Evolutionary conservation across 1,139 yeast genomes (phyloP), one percentile per base, ranked within the genome.

Genomic region (Saccharomyces pastorianus): DNA sequence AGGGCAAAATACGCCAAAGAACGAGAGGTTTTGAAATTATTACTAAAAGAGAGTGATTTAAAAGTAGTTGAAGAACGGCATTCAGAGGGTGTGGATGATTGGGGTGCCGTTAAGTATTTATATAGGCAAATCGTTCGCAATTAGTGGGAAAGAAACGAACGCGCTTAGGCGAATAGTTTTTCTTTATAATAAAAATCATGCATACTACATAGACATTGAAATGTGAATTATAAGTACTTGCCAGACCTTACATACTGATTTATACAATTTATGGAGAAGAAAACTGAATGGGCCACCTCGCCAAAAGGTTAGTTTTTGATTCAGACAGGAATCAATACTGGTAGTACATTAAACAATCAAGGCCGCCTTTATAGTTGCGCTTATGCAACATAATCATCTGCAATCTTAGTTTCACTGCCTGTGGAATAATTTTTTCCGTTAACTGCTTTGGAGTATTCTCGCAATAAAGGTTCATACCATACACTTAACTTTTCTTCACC

Each of bases 21-120:
- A 56, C 72, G 98, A 58, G 75, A 72, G 1, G 51, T 63, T 17
- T 69, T 93, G 27, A 88, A 93, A 87, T 56, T 58, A 0, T 67
- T 85, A 28, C 64, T 90, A 52, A 63, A 64, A 0, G 65, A 69
- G 0, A 61, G 72, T 6, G 74, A 74, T 0, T 55, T 77, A 0
- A 44, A 31, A 1, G 66, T 65, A 4, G 54, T 64, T 0, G 58
- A 61, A 4, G 70, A 70, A 47, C 74, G 71, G 1, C 70, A 69
- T 29, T 87, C 85, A 58, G 72, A 75, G 11, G 97, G 97, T 0
- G 73, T 73, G 54, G 98, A 93, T 64, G 98, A 93, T 66, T 93
- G 90, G 74, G 98, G 98, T 0, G 78, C 76, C 44, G 83, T 83
- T 60, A 67, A 75, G 47, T 90, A 83, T 64, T 71, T 82, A 50